Conservation (phyloP, 768 basidiomycete species). For the Leucosporidium scottii region DNA sequence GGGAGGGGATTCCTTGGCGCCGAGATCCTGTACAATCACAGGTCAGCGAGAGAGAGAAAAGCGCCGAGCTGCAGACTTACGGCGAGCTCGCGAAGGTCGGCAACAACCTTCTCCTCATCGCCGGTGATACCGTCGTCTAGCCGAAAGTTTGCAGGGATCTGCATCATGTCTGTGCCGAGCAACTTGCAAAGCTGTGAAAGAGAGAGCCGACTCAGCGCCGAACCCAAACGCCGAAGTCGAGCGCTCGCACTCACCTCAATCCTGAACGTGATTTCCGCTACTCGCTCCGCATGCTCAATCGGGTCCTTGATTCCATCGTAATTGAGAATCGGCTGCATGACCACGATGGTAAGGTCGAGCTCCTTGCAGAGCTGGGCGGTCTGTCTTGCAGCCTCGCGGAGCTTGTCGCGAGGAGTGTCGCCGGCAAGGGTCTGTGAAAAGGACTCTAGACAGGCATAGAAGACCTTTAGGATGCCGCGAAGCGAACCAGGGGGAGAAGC, state of each 20-base stretch:
- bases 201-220: not conserved
- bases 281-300: slow-evolving; percentile 10
- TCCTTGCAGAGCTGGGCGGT: slow-evolving; percentile 5
- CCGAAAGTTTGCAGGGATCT: slow-evolving; percentile 22
- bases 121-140: slow-evolving; percentile 17
- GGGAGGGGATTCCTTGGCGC: slow-evolving; percentile 2
- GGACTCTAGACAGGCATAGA: slow-evolving; percentile 21
- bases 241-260: slow-evolving; percentile 14
- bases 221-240: not conserved
- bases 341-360: slow-evolving; percentile 13
- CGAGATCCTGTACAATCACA: slow-evolving; percentile 8
- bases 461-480: slow-evolving; percentile 6
- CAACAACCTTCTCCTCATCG: slow-evolving; percentile 19
- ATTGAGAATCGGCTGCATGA: slow-evolving; percentile 19
- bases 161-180: slow-evolving; percentile 26
- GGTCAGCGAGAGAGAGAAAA: not conserved
- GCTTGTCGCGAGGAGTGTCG: not conserved
- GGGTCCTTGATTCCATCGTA: slow-evolving; percentile 23
- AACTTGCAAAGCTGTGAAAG: slow-evolving; percentile 12
- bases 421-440: not conserved
- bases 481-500: not conserved
- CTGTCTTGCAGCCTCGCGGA: slow-evolving; percentile 8
- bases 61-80: not conserved
- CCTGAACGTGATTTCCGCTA: slow-evolving; percentile 16
- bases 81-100: slow-evolving; percentile 21